A percentile compares a stretch with the other conserved stretches of the same genome.
Conservation (phyloP, 108 stramenopile genomes). For the Phaeodactylum tricornutum region DNA sequence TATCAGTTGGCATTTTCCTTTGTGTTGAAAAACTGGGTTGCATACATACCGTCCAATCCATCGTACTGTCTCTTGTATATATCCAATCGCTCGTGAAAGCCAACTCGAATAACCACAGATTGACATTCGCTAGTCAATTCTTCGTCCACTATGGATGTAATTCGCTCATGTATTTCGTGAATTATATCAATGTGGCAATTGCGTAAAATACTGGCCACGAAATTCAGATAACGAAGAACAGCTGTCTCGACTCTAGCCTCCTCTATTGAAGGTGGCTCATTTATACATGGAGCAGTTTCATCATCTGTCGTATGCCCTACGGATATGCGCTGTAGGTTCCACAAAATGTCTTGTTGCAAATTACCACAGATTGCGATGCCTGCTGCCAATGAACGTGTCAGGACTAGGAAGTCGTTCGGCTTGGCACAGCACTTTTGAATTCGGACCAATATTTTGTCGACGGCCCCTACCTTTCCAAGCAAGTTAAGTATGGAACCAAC, state of each 20-base stretch:
- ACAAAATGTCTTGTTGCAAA: constrained; percentile 35
- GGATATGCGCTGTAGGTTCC: constrained; percentile 4
- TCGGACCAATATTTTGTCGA: constrained; percentile 68
- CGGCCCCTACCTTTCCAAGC: constrained; percentile 52
- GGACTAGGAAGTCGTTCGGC: constrained; percentile 51
- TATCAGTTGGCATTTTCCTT: no score
- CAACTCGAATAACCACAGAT: constrained; percentile 48
- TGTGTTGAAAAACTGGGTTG: no score
- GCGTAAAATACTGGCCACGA: constrained; percentile 27
- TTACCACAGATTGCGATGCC: constrained; percentile 44
- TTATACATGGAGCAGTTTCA: no score
- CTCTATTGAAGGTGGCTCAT: no score
- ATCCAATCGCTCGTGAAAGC: constrained; percentile 80
- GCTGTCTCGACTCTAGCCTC: no score
- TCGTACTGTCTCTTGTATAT: constrained; percentile 65
- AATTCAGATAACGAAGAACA: constrained; percentile 30
- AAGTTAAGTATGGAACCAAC: constrained; percentile 34
- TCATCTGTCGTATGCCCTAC: no score
- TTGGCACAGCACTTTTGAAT: constrained; percentile 75
- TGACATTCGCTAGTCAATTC: constrained; percentile 44
- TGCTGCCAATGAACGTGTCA: constrained; percentile 46
- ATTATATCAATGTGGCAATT: constrained; percentile 36
- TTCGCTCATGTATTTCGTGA: constrained; percentile 40
- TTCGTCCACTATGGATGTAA: constrained; percentile 57
- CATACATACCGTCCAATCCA: neutral